Conservation (phyloP, 1,284 basidiomycete genomes). For the Trichosporon inkin region DNA sequence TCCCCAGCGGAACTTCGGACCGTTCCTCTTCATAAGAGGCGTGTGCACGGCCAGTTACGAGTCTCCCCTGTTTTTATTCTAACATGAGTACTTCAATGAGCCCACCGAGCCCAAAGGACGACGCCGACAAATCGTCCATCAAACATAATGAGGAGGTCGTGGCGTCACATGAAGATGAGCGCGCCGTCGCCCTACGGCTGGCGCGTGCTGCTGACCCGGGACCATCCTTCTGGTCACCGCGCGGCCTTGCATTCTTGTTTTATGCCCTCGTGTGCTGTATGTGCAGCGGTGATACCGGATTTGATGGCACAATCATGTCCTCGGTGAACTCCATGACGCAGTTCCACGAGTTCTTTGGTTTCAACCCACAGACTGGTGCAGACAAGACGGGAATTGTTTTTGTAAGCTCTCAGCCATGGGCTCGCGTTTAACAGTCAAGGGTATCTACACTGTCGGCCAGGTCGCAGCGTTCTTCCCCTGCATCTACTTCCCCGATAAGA, state of each 20-base stretch:
- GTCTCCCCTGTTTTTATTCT: too few relatives aligned
- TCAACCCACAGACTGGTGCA: not conserved
- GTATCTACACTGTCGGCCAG: conserved; percentile 56
- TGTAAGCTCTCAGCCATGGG: conserved; percentile 8
- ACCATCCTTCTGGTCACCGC: conserved; percentile 34
- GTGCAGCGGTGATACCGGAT: conserved; percentile 44
- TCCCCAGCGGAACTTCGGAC: too few relatives aligned
- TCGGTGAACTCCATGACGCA: conserved; percentile 15
- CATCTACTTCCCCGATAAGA: conserved; percentile 54
- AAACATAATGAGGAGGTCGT: not conserved
- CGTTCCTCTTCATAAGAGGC: too few relatives aligned
- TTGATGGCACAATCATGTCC: conserved; percentile 23
- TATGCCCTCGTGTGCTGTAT: conserved; percentile 55
- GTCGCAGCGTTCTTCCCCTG: conserved; percentile 44
- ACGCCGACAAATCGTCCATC: not conserved
- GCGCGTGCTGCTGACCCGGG: conserved; percentile 57
- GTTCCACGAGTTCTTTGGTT: conserved; percentile 17
- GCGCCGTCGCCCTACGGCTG: conserved; percentile 49
- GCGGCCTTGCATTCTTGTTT: conserved; percentile 50
- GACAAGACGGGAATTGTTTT: conserved; percentile 25
- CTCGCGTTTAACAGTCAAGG: conserved; percentile 25
- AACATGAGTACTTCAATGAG: too few relatives aligned
- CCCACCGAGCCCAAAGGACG: not conserved
- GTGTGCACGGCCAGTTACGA: too few relatives aligned
- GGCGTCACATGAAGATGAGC: conserved; percentile 15